A percentile compares a stretch with the other conserved stretches of the same genome.
phyloP scores from a whole-genome alignment of 306 rosid species.

The Ormosia semicastrata region DNA sequence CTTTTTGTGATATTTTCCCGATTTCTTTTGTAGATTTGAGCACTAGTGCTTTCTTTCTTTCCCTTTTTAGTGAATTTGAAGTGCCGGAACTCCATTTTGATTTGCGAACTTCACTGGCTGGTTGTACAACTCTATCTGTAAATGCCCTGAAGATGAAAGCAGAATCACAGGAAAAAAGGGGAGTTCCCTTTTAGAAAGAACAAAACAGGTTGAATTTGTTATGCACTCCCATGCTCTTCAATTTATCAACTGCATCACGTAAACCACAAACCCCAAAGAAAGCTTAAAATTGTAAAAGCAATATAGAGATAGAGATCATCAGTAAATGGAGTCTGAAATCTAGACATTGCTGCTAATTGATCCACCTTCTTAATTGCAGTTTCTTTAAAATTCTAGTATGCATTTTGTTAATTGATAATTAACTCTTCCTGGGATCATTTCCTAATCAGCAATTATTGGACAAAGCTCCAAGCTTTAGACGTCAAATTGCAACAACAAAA shows the following conservation, averaged over 20 bases:
- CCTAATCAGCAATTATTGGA: not conserved
- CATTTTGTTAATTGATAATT: not conserved
- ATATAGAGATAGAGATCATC: not conserved
- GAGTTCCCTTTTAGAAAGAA: not conserved
- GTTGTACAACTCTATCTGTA: too few species aligned
- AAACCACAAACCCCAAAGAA: not conserved
- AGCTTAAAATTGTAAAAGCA: not conserved
- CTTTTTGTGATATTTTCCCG: too few species aligned
- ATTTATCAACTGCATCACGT: not conserved
- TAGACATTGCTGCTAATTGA: not conserved
- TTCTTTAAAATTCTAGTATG: not conserved
- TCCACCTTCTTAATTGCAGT: not conserved
- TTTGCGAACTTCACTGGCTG: too few species aligned
- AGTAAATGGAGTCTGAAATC: not conserved
- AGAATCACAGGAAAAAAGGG: too few species aligned
- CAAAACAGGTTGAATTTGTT: not conserved
- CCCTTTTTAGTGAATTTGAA: too few species aligned
- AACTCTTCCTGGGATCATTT: not conserved
- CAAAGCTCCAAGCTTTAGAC: conserved; percentile 1
- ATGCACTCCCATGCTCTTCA: not conserved
- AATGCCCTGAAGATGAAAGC: too few species aligned
- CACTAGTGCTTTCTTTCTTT: too few species aligned
- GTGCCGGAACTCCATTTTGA: too few species aligned
- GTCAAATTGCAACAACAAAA: conserved; percentile 10
- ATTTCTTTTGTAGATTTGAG: too few species aligned